Evolutionary conservation across 176 grass and related monocot genomes (phyloP), one percentile per base, ranked within the genome.

Genomic region (Triticum urartu): DNA sequence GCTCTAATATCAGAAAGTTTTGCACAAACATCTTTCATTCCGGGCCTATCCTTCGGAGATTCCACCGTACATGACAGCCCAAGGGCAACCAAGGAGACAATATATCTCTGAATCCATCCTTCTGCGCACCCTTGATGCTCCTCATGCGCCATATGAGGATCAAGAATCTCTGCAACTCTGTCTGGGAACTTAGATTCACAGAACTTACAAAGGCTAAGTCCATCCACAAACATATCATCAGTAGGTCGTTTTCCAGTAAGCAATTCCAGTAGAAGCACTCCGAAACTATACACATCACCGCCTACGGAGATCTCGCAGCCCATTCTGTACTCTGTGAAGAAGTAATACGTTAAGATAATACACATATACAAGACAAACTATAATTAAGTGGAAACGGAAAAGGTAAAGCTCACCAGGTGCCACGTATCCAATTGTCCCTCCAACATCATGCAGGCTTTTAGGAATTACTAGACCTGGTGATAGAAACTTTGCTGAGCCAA

Each of bases 371-470:
- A 12, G 21, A 72, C 0, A 72, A 5, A 42, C 10, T 24, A 3
- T 72, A 24, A 21, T 71, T n/a, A 71, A 13, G 68, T 22, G 68
- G 38, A 38, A 13, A 38, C 5, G 2, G 10, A 42, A 24, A 22
- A 72, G 9, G 13, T 48, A 48, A 30, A 28, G 61, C 71, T 83
- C 9, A 88, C 86, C 86, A 4, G 86, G 86, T 21, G 86, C 80
- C 26, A 88, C 50, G 11, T 88, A 83, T 63, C 86, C 86, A 63
- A 88, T 83, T 33, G 86, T 88, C 61, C 86, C 85, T 40, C 68
- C n/a, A 18, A 73, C 40, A n/a, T 50, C 52, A n/a, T 13, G 42
- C 39, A 87, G 17, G 30, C 78, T 18, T 72, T 72, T 72, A 72
- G 18, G 68, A 21, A 42, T 22, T 66, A 3, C n/a, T 6, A 75